Evolutionary conservation across 441 rosid species (phyloP).

Genomic region (Gossypium davidsonii): DNA sequence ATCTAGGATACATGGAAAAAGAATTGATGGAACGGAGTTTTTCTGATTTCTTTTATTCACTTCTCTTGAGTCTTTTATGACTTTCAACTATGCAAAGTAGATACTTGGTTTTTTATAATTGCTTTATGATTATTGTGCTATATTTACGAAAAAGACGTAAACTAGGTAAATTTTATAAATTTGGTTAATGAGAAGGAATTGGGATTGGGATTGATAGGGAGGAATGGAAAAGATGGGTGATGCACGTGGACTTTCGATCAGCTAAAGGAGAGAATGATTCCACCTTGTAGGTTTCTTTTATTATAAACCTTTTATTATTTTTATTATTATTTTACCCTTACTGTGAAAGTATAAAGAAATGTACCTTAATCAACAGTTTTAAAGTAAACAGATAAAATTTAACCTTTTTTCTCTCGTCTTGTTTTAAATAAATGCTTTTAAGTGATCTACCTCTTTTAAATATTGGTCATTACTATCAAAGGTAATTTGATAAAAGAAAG

Average conservation of each 20-base stretch:
- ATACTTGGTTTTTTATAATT: not conserved
- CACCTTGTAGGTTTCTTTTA: constrained; percentile 54
- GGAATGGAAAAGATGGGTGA: constrained; percentile 98
- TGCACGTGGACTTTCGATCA: constrained; percentile 61
- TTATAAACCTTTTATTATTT: too few species aligned
- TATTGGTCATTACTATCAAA: not conserved
- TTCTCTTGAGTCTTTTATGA: constrained; percentile 9
- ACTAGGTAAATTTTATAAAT: constrained; percentile 18
- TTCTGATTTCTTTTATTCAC: constrained; percentile 24
- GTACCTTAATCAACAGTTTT: not conserved
- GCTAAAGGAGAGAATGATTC: constrained; percentile 62
- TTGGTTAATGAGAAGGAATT: constrained; percentile 37
- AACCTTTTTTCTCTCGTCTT: not conserved
- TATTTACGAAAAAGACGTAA: not conserved
- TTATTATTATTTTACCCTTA: constrained; percentile 18
- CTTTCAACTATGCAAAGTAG: constrained; percentile 7
- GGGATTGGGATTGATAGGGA: constrained; percentile 83
- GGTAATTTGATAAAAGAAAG: not conserved
- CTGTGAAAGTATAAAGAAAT: not conserved
- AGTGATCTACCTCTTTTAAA: not conserved
- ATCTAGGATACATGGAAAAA: constrained; percentile 32
- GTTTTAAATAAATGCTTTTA: not conserved
- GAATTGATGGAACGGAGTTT: not conserved
- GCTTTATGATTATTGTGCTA: not conserved
- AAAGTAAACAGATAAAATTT: constrained; percentile 5